Conservation (phyloP, 2,329 filamentous ascomycete genomes). For the Aspergillaceae sp. region DNA sequence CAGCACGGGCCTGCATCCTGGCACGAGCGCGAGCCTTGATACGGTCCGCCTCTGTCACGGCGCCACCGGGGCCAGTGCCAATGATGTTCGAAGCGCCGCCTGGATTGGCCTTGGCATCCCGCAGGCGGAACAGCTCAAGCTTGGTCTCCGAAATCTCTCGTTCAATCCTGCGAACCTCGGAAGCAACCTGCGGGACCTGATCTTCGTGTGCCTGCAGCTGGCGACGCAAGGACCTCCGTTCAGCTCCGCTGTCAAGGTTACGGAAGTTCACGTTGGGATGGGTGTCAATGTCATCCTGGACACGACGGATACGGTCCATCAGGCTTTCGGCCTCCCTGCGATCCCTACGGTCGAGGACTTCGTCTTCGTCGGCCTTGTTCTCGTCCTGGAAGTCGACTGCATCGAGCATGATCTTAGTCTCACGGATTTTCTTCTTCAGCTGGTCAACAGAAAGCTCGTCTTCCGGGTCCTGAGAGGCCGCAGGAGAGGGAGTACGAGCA, state of each 20-base stretch:
- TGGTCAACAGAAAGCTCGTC: conserved; percentile 84
- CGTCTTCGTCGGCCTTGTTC: conserved; percentile 80
- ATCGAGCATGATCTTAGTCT: conserved; percentile 89
- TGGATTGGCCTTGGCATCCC: conserved; percentile 86
- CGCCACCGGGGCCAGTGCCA: conserved; percentile 83
- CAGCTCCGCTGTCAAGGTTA: conserved; percentile 74
- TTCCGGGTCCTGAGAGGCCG: conserved; percentile 56
- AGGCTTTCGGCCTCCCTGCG: conserved; percentile 87
- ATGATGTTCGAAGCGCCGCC: conserved; percentile 71
- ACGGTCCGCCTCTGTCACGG: conserved; percentile 85
- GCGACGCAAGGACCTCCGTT: conserved; percentile 74
- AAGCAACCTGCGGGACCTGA: conserved; percentile 82
- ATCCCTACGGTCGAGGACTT: conserved; percentile 81
- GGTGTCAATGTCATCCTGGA: conserved; percentile 89
- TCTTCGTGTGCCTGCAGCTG: conserved; percentile 85
- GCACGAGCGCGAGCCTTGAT: conserved; percentile 92
- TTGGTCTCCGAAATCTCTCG: conserved; percentile 86
- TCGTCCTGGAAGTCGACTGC: conserved; percentile 96
- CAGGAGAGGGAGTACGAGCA: conserved; percentile 67
- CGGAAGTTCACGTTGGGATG: conserved; percentile 70
- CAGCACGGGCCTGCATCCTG: conserved; percentile 97
- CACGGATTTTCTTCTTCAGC: conserved; percentile 80
- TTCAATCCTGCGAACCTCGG: conserved; percentile 82
- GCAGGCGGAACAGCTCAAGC: conserved; percentile 85
- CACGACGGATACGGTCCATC: conserved; percentile 79